These are phyloP conservation scores for Fusarium dlaminii DNA, from an alignment of 2,329 filamentous ascomycete species.

Conservation along the genomic window DNA sequence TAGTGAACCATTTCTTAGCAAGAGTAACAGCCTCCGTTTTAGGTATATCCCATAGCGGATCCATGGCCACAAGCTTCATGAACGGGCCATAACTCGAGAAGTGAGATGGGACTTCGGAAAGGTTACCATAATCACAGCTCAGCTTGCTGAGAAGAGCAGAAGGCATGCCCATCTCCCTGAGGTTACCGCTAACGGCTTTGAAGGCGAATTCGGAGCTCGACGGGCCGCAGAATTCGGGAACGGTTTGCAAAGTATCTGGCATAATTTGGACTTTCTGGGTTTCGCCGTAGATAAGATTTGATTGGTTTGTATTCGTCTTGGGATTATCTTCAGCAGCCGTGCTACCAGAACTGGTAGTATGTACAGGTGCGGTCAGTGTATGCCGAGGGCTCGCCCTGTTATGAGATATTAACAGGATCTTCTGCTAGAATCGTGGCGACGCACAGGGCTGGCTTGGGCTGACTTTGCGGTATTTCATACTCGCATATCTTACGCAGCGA, in stretches of 20 bases:
- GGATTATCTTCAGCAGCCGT: fast-evolving
- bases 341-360: fast-evolving
- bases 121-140: neutral
- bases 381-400: neutral
- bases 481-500: neutral
- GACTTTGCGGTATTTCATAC: neutral
- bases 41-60: neutral
- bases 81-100: neutral
- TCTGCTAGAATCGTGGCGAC: neutral
- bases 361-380: neutral
- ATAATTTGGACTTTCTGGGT: fast-evolving
- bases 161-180: neutral
- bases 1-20: neutral
- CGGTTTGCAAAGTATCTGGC: neutral
- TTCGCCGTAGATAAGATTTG: fast-evolving
- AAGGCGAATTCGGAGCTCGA: neutral
- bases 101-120: neutral
- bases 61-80: neutral
- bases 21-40: neutral
- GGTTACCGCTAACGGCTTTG: neutral
- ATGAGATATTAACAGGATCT: neutral
- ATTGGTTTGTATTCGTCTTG: neutral
- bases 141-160: neutral
- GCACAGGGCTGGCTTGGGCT: neutral
- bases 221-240: neutral